Conservation (phyloP, 768 basidiomycete genomes). For the Russula olivacea region DNA sequence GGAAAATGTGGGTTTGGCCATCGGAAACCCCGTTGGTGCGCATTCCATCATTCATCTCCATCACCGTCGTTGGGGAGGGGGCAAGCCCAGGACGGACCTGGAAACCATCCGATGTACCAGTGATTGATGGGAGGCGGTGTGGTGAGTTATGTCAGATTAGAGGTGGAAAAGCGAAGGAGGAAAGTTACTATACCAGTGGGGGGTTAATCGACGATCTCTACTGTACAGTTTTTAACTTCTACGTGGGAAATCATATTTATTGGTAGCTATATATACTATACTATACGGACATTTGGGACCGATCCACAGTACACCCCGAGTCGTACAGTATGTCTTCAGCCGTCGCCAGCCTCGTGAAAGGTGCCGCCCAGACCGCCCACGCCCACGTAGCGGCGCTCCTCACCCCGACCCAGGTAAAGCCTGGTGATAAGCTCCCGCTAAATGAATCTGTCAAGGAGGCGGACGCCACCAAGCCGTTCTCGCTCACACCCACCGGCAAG, state of each 20-base stretch:
- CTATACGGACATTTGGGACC: background rate
- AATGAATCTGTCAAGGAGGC: constrained; percentile 19
- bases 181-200: background rate
- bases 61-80: background rate
- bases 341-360: background rate
- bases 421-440: constrained; percentile 23
- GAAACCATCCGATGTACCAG: background rate
- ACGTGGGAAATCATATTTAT: background rate
- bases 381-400: constrained; percentile 16
- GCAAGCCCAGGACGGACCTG: background rate
- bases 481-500: constrained; percentile 15
- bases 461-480: constrained; percentile 9
- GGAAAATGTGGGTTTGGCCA: background rate
- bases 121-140: background rate
- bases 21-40: background rate
- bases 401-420: constrained; percentile 11
- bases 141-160: background rate
- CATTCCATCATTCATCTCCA: background rate
- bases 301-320: no score
- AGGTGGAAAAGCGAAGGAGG: background rate
- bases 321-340: constrained; percentile 8
- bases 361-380: constrained; percentile 19
- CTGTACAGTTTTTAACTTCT: background rate
- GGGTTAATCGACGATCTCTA: background rate
- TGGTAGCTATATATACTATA: background rate